Evolutionary conservation across 2,329 filamentous ascomycete genomes (phyloP).

Genomic region (Aspergillus arachidicola): DNA sequence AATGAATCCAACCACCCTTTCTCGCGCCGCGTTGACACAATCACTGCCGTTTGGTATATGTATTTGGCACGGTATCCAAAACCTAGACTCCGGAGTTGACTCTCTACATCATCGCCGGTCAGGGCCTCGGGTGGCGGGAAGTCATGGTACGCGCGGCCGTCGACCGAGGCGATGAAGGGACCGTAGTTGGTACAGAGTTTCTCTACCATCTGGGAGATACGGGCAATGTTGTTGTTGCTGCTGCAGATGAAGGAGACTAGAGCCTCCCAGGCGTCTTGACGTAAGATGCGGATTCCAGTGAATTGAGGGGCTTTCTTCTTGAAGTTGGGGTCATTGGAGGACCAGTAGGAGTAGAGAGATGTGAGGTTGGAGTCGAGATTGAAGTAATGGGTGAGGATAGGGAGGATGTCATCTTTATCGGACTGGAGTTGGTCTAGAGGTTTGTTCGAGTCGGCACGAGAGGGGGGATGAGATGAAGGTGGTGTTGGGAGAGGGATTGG

Average conservation of each 20-base stretch:
- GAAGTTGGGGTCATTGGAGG: slow-evolving; percentile 81
- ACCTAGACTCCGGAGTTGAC: slow-evolving; percentile 76
- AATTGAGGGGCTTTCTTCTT: slow-evolving; percentile 83
- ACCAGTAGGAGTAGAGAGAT: slow-evolving; percentile 84
- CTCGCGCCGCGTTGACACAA: slow-evolving; percentile 69
- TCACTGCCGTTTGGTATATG: slow-evolving; percentile 79
- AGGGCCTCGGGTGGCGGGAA: slow-evolving; percentile 79
- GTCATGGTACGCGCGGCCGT: slow-evolving; percentile 75
- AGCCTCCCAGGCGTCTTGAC: slow-evolving; percentile 95
- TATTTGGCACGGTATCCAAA: slow-evolving; percentile 97
- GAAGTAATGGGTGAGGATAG: slow-evolving; percentile 80
- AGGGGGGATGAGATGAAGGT: slow-evolving; percentile 29
- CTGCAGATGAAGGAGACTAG: slow-evolving; percentile 95
- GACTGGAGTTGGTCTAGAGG: slow-evolving; percentile 19
- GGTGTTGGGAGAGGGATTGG: slow-evolving; percentile 58
- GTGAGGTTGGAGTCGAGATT: slow-evolving; percentile 78
- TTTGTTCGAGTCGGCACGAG: slow-evolving; percentile 17
- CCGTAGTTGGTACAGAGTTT: slow-evolving; percentile 90
- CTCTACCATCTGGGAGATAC: slow-evolving; percentile 95
- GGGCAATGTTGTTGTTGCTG: slow-evolving; percentile 95
- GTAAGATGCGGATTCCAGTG: slow-evolving; percentile 85
- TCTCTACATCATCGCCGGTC: slow-evolving; percentile 74
- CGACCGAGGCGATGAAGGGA: slow-evolving; percentile 70
- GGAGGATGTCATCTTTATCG: slow-evolving; percentile 58
- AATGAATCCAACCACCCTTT: slow-evolving; percentile 75